Conservation (phyloP, 352 stramenopile species). For the Pythium folliculosum region DNA sequence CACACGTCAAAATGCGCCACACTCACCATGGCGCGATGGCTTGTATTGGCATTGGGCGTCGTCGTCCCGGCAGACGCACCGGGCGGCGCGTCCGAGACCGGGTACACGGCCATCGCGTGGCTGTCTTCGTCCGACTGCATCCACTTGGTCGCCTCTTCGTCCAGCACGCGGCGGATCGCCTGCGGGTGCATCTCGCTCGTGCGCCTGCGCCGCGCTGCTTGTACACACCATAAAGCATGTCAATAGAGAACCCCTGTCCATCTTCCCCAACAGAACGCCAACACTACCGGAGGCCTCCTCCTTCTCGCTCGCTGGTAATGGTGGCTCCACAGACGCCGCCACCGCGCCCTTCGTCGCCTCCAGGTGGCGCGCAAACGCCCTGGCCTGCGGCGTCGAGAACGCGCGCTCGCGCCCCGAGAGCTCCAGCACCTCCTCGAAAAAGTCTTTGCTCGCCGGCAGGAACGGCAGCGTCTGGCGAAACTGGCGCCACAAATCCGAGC, state of each 20-base stretch:
- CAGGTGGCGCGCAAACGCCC: conserved; percentile 9
- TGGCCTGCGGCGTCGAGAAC: conserved; percentile 8
- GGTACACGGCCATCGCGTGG: conserved; percentile 14
- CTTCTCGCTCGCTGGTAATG: background rate
- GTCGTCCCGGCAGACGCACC: background rate
- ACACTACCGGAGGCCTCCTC: background rate
- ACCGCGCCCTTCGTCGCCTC: background rate
- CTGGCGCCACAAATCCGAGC: conserved; percentile 67
- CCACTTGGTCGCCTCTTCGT: conserved; percentile 72
- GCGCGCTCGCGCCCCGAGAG: conserved; percentile 31
- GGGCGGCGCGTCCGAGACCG: background rate
- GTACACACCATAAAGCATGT: background rate
- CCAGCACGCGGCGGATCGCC: conserved; percentile 61
- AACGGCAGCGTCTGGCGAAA: conserved; percentile 82
- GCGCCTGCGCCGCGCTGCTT: conserved; percentile 45
- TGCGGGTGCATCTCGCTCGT: conserved; percentile 83
- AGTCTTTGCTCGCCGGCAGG: conserved; percentile 75
- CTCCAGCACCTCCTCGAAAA: conserved; percentile 75
- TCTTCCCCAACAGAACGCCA: background rate
- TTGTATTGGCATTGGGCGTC: background rate
- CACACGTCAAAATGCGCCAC: background rate
- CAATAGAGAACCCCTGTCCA: no score
- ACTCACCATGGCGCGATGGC: conserved; percentile 11
- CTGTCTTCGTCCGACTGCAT: conserved; percentile 48
- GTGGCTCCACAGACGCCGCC: background rate